Evolutionary conservation across 495 filamentous ascomycete genomes (phyloP), one percentile per base, ranked within the genome.

Genomic region (Penicillium coffeae): DNA sequence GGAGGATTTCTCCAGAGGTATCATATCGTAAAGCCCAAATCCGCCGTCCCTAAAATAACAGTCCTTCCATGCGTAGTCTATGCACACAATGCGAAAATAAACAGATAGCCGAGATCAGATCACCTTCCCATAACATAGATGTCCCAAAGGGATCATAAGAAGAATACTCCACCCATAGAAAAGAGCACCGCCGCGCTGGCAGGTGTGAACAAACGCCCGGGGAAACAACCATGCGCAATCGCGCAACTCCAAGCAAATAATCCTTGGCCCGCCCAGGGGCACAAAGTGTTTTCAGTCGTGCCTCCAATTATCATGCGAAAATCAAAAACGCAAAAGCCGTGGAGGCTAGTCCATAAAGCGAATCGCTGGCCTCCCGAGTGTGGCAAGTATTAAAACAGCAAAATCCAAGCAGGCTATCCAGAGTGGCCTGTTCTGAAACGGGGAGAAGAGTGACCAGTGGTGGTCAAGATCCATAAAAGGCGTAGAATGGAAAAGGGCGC

Each of bases 341-440:
- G 35, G 6, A 37, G 32, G 36, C 44, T n/a, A n/a, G n/a, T n/a
- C n/a, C n/a, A n/a, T n/a, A n/a, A n/a, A 30, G 4, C 25, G 10
- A 47, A 45, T 30, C 25, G 25, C 21, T 19, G 21, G 38, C 58
- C 56, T 54, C 47, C 52, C 22, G 41, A 38, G 47, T 54, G 48
- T 40, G 38, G 46, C 14, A 53, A 56, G 54, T 63, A 63, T 63
- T 62, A 58, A 52, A 54, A 61, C 58, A 61, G 33, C 50, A 52
- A 45, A 54, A 60, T 44, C 39, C 21, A 44, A 43, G 25, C 21
- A 39, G 41, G 37, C 37, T 22, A 14, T 36, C 39, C 21, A 22
- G 38, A 37, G 14, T 21, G 37, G 27, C 18, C 37, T 42, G 32
- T 38, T 25, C 6, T 40, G 47, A 30, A 30, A 40, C 30, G 25